Base-by-base conservation (phyloP, 108 stramenopile genomes). In the Fragilaria radians region DNA sequence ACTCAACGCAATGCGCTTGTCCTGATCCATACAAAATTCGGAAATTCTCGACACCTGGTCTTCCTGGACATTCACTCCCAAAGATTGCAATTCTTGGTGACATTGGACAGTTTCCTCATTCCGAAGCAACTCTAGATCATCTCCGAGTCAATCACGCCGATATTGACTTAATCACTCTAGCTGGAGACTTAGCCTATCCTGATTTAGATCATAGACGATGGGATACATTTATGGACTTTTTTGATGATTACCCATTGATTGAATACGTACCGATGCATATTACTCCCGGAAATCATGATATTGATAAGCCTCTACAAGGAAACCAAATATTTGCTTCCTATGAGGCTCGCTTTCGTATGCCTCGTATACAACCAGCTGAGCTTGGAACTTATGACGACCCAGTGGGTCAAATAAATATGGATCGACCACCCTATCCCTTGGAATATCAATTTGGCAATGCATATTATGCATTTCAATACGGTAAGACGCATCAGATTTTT, bases 141-240 rank as follows among this genome's bases (percentile, higher is more conserved):
- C 51, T 81, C 61, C 46, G 33, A n/a, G 54, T 29, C 1, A 52
- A 80, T 28, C 48, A 59, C 14, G 47, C 74, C 25, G 63, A 62
- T 0, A 72, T 79, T 33, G 66, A 73, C 33, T 77, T 77, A 32
- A 74, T 81, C 47, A 32, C 85, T 28, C 59, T 84, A 54, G 86
- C 81, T 4, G 93, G 93, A 4, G 93, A 94, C 52, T 66, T 94
- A 49, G 71, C 83, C 48, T 94, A 94, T 57, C 71, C 89, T 14
- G 74, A 79, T 34, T 63, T 61, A 11, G 82, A 86, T 59, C 83
- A 83, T 64, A 58, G 59, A 3, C 66, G 68, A 32, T 94, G 93
- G 93, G 93, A 94, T 59, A 86, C 78, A 21, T 94, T 83, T 65
- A 81, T 88, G 62, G 81, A 88, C 57, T 78, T 91, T 65, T 62